Conservation (phyloP, 441 rosid species). For the Erodium moschatum region DNA sequence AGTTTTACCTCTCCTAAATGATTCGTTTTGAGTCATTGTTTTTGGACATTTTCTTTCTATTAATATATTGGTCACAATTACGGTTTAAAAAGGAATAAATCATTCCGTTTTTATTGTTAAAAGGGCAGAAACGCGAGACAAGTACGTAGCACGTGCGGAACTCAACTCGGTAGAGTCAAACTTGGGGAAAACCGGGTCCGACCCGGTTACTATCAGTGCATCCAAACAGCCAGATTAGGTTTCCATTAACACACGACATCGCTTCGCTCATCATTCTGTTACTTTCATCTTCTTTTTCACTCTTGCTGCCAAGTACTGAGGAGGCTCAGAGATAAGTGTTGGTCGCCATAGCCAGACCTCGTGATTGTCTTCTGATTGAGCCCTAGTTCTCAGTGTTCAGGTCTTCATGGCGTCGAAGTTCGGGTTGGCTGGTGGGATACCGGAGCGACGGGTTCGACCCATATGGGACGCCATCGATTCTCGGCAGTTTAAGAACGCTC, state of each 20-base stretch:
- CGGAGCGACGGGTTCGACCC: slow-evolving; percentile 96
- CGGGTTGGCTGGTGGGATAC: slow-evolving; percentile 88
- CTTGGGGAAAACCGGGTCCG: neutral
- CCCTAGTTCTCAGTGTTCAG: slow-evolving; percentile 12
- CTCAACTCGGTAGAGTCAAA: neutral
- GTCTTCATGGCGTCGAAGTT: slow-evolving; percentile 75
- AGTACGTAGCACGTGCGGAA: neutral
- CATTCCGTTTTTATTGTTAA: neutral
- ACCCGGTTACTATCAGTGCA: slow-evolving; percentile 13
- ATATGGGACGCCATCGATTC: slow-evolving; percentile 98
- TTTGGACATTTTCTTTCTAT: too few relatives aligned
- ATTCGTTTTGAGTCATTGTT: too few relatives aligned
- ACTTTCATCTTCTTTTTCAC: neutral
- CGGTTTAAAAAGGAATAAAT: too few relatives aligned
- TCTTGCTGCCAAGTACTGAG: neutral
- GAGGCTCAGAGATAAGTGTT: neutral
- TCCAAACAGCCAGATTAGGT: slow-evolving; percentile 40
- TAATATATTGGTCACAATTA: too few relatives aligned
- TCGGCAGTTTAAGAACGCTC: slow-evolving; percentile 93
- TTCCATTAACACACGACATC: slow-evolving; percentile 4
- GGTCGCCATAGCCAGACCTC: slow-evolving; percentile 9
- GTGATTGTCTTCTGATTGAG: neutral
- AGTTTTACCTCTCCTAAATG: too few relatives aligned
- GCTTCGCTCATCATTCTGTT: neutral
- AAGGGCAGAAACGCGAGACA: neutral